A percentile compares a stretch with the other conserved stretches of the same genome.
Conservation (phyloP, 495 filamentous ascomycete species). For the Penicillium manginii region DNA sequence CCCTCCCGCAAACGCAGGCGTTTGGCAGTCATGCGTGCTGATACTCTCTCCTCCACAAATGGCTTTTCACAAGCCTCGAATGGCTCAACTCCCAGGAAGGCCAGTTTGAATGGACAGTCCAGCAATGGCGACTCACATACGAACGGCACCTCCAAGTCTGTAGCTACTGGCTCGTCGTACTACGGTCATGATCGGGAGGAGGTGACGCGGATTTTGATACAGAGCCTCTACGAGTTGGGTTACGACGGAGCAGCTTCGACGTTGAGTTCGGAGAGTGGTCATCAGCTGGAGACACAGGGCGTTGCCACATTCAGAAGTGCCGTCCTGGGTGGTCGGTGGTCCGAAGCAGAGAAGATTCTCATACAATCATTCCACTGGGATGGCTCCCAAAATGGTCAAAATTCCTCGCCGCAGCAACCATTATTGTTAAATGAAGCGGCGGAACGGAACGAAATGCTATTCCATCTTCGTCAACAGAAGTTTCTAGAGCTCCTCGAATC, state of each 20-base stretch:
- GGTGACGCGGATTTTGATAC: constrained; percentile 89
- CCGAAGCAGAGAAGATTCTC: constrained; percentile 79
- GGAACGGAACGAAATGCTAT: constrained; percentile 66
- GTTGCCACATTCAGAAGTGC: constrained; percentile 85
- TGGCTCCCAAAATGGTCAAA: constrained; percentile 20
- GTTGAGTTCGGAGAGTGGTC: constrained; percentile 83
- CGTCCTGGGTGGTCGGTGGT: constrained; percentile 81
- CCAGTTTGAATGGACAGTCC: constrained; percentile 55
- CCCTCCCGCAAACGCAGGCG: constrained; percentile 64
- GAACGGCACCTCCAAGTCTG: constrained; percentile 52
- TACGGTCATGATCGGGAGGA: constrained; percentile 92
- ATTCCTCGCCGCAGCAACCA: constrained; percentile 32
- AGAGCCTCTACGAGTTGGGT: constrained; percentile 85
- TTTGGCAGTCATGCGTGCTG: constrained; percentile 64
- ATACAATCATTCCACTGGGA: constrained; percentile 54
- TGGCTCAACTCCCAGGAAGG: constrained; percentile 48
- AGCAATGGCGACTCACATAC: constrained; percentile 48
- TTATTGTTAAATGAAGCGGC: constrained; percentile 60
- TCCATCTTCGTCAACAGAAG: constrained; percentile 90
- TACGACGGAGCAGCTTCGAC: constrained; percentile 75
- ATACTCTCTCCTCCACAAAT: constrained; percentile 53
- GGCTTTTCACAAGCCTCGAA: constrained; percentile 54
- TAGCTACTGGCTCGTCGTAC: constrained; percentile 49
- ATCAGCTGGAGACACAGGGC: constrained; percentile 79
- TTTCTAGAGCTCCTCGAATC: constrained; percentile 88